Conservation (phyloP, 768 basidiomycete species). For the Pleurotus platypus region DNA sequence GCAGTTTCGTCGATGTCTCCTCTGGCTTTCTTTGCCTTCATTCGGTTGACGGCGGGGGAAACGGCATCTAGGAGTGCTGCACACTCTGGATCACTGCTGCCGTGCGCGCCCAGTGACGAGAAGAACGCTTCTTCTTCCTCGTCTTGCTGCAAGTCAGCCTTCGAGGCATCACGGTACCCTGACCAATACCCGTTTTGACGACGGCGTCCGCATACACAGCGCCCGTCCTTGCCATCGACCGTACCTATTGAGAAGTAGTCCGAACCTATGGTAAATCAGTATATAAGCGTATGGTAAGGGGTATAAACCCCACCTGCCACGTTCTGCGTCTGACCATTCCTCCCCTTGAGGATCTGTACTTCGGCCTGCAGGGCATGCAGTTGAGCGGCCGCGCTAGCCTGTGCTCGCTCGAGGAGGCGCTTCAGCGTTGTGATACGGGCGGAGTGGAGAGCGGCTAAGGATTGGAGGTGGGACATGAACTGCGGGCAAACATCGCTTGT, state of each 20-base stretch:
- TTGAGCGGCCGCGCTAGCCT: conserved; percentile 76
- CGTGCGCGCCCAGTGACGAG: background rate
- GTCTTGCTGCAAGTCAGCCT: conserved; percentile 12
- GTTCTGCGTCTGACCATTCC: no score
- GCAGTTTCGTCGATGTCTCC: conserved; percentile 71
- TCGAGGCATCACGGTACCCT: conserved; percentile 23
- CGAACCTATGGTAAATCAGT: conserved; percentile 8
- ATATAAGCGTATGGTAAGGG: background rate
- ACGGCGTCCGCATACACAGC: conserved; percentile 56
- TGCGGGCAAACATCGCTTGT: conserved; percentile 11
- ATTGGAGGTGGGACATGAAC: conserved; percentile 36
- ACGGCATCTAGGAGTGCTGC: background rate
- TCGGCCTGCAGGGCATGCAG: conserved; percentile 85
- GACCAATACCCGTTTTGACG: conserved; percentile 32
- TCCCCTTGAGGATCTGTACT: conserved; percentile 56
- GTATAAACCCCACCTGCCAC: no score
- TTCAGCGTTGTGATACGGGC: conserved; percentile 71
- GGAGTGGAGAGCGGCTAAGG: conserved; percentile 38
- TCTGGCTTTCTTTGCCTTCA: conserved; percentile 47
- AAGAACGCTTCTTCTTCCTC: conserved; percentile 14
- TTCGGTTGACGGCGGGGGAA: conserved; percentile 17
- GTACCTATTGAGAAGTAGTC: conserved; percentile 5
- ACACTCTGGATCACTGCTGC: background rate
- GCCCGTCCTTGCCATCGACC: conserved; percentile 18
- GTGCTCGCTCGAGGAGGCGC: conserved; percentile 75